Evolutionary conservation across 176 grass and related monocot species (phyloP).

Genomic region (Secale cereale): DNA sequence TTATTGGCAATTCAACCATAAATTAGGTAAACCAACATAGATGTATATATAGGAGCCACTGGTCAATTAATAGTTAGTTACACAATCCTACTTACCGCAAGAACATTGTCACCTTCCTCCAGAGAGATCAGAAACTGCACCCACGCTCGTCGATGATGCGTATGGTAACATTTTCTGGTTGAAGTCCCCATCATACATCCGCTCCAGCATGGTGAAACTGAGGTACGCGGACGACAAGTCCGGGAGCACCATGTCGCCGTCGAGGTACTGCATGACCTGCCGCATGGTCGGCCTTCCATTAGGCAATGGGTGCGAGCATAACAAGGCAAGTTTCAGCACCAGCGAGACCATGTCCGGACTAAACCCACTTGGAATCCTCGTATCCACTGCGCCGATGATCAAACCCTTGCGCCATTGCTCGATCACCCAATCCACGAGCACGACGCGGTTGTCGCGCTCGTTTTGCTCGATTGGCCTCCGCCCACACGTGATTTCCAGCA

Average conservation of each 20-base stretch:
- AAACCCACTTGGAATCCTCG: neutral
- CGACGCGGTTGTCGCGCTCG: neutral
- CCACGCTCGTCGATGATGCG: neutral
- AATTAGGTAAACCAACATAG: neutral
- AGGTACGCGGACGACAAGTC: slow-evolving; percentile 15
- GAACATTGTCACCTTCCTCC: neutral
- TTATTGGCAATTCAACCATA: neutral
- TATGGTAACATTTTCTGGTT: neutral
- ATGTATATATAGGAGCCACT: neutral
- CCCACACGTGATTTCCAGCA: slow-evolving; percentile 35
- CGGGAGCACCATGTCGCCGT: slow-evolving; percentile 21
- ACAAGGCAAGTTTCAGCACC: slow-evolving; percentile 35
- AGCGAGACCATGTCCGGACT: slow-evolving; percentile 20
- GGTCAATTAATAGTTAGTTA: neutral
- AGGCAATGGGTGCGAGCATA: slow-evolving; percentile 47
- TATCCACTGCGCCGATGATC: neutral
- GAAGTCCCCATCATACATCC: neutral
- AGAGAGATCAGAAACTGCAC: neutral
- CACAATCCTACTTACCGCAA: neutral
- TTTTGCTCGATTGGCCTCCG: slow-evolving; percentile 17
- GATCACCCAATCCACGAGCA: neutral
- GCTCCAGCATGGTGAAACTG: neutral
- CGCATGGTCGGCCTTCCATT: slow-evolving; percentile 36
- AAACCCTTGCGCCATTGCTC: neutral
- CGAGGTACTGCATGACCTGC: slow-evolving; percentile 38